A percentile compares a stretch with the other conserved stretches of the same genome.
These are phyloP conservation scores for Chaetomium cochliodes DNA, from an alignment of 495 filamentous ascomycete species.

Conservation along the genomic window DNA sequence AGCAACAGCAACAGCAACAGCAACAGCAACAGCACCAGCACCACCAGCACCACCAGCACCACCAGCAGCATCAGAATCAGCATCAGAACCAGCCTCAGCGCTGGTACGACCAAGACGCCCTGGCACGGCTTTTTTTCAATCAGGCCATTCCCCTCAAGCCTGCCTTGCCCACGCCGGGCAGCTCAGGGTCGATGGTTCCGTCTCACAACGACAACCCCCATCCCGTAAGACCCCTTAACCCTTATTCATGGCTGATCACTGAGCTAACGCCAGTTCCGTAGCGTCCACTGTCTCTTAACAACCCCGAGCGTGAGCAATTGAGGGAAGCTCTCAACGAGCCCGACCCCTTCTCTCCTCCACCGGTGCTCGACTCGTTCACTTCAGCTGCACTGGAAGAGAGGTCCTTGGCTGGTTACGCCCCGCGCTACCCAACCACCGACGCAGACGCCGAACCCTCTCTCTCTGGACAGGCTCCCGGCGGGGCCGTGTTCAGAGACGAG, in stretches of 20 bases:
- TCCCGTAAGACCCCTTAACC: background rate
- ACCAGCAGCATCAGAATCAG: no score
- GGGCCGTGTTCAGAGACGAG: no score
- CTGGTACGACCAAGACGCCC: background rate
- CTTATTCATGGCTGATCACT: background rate
- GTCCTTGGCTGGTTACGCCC: no score
- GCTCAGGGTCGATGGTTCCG: background rate
- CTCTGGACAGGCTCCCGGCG: no score
- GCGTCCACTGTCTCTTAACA: background rate
- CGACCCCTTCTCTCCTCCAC: background rate
- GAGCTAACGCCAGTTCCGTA: background rate
- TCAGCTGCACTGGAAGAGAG: no score
- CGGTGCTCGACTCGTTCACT: no score
- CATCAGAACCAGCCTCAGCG: no score
- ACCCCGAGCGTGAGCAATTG: background rate
- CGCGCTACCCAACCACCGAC: no score
- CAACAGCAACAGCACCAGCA: no score
- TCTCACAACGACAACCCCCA: background rate
- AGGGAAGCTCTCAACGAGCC: conserved; percentile 4
- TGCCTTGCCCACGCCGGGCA: background rate
- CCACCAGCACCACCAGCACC: no score
- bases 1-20: no score
- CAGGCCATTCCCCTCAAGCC: background rate
- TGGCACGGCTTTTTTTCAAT: background rate
- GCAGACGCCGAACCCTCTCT: no score